Evolutionary conservation across 805 yeast genomes (phyloP).

Genomic region (Wickerhamomyces alni): DNA sequence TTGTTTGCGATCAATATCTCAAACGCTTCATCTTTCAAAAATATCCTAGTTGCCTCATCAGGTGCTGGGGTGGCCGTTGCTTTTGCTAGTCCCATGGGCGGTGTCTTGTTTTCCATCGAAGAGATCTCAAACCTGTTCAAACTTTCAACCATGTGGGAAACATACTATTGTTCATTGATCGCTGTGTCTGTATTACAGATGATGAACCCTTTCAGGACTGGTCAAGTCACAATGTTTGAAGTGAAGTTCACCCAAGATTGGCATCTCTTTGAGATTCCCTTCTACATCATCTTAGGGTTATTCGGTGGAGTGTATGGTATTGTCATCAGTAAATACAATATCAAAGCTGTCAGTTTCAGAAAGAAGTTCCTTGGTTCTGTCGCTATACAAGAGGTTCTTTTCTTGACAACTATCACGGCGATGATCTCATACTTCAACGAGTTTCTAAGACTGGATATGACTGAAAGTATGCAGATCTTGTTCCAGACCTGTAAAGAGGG

Average conservation of each 20-base stretch:
- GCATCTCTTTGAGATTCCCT: slow-evolving; percentile 81
- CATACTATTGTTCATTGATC: slow-evolving; percentile 83
- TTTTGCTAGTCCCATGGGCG: slow-evolving; percentile 95
- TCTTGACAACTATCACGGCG: slow-evolving; percentile 65
- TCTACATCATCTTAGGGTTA: slow-evolving; percentile 71
- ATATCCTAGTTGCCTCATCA: slow-evolving; percentile 70
- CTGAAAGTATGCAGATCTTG: slow-evolving; percentile 85
- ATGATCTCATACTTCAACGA: slow-evolving; percentile 76
- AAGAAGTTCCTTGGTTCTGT: slow-evolving; percentile 51
- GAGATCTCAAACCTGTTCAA: slow-evolving; percentile 77
- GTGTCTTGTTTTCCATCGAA: slow-evolving; percentile 88
- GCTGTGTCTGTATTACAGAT: slow-evolving; percentile 79
- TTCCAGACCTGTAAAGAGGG: slow-evolving; percentile 70
- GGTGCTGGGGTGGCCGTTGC: slow-evolving; percentile 99
- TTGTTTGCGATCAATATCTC: slow-evolving; percentile 16
- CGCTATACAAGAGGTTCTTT: slow-evolving; percentile 66
- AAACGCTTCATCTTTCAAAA: slow-evolving; percentile 14
- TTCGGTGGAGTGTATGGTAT: slow-evolving; percentile 93
- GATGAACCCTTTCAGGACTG: slow-evolving; percentile 89
- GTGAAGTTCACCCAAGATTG: slow-evolving; percentile 84
- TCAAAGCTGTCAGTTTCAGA: slow-evolving; percentile 70
- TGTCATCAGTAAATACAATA: slow-evolving; percentile 66
- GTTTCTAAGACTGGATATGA: slow-evolving; percentile 84
- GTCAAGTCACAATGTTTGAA: slow-evolving; percentile 88
- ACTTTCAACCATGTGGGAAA: slow-evolving; percentile 79